Percentiles rank a stretch among this genome's conserved stretches.
phyloP scores from a whole-genome alignment of 768 basidiomycete species.

The Termitomyces sp. region DNA sequence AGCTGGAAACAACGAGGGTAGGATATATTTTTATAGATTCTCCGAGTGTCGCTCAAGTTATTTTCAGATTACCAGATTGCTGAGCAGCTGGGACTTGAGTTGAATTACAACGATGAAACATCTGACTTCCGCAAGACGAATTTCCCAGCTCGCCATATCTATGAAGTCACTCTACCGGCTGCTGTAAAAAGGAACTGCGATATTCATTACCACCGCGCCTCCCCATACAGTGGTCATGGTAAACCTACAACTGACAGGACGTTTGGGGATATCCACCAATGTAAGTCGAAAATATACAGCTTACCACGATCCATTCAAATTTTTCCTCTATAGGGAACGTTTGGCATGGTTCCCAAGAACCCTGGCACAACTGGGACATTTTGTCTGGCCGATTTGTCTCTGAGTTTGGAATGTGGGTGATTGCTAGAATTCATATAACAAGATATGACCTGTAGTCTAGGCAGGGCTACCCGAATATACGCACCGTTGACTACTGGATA shows the following conservation, averaged over 20 bases:
- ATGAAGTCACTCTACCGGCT: constrained; percentile 78
- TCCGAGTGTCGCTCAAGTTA: neutral
- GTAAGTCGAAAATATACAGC: constrained; percentile 32
- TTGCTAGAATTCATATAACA: neutral
- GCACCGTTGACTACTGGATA: constrained; percentile 89
- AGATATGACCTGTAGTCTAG: constrained; percentile 28
- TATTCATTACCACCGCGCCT: constrained; percentile 78
- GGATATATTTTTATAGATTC: neutral
- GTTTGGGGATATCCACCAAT: constrained; percentile 89
- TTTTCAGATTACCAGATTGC: constrained; percentile 78
- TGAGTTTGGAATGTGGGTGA: constrained; percentile 86
- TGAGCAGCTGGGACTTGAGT: constrained; percentile 67
- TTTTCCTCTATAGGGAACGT: constrained; percentile 61
- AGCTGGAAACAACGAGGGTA: constrained; percentile 84
- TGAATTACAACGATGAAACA: constrained; percentile 82
- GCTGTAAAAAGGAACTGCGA: constrained; percentile 61
- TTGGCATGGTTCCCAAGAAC: constrained; percentile 90
- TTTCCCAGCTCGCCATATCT: constrained; percentile 88
- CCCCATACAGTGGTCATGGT: constrained; percentile 82
- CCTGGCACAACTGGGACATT: constrained; percentile 93
- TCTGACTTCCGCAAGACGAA: constrained; percentile 82
- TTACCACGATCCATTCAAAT: neutral
- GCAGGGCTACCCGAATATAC: constrained; percentile 84
- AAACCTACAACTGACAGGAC: constrained; percentile 66
- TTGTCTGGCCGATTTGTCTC: constrained; percentile 90